These are phyloP conservation scores for Fusarium piperis DNA, from an alignment of 2,329 filamentous ascomycete species.

Conservation along the genomic window DNA sequence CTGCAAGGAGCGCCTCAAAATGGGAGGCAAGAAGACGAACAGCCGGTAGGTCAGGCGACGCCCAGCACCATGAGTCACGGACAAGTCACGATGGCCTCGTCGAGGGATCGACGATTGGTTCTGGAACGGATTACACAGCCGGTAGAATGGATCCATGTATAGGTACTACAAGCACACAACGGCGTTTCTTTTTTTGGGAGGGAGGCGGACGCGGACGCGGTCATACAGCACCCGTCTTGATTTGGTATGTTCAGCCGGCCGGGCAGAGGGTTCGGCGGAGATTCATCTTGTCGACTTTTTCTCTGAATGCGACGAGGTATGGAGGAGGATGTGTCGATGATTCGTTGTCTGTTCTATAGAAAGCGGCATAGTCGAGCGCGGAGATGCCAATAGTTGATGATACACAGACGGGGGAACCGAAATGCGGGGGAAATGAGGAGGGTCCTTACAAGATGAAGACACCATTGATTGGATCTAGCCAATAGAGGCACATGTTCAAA, in stretches of 20 bases:
- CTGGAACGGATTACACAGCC: constrained; percentile 19
- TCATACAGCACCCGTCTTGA: constrained; percentile 24
- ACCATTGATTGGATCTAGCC: constrained; percentile 30
- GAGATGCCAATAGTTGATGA: constrained; percentile 9
- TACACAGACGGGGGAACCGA: constrained; percentile 10
- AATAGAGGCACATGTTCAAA: constrained; percentile 22
- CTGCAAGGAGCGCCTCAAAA: constrained; percentile 74
- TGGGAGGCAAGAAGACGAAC: constrained; percentile 62
- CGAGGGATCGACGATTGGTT: constrained; percentile 20
- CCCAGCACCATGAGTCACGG: constrained; percentile 13
- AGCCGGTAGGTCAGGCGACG: constrained; percentile 50
- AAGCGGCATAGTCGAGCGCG: constrained; percentile 14
- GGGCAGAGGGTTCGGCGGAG: neutral
- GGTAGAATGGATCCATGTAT: constrained; percentile 29
- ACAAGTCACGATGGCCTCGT: constrained; percentile 29
- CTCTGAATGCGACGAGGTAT: constrained; percentile 5
- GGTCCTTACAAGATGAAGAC: constrained; percentile 17
- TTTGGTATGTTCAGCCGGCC: constrained; percentile 17
- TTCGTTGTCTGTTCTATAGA: constrained; percentile 21
- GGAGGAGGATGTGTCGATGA: constrained; percentile 3
- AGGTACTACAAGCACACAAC: constrained; percentile 29
- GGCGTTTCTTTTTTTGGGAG: constrained; percentile 35
- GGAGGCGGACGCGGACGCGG: constrained; percentile 18
- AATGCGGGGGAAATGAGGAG: constrained; percentile 32
- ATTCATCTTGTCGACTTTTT: constrained; percentile 3